Evolutionary conservation across 805 yeast genomes (phyloP).

Genomic region (Myxozyma geophila): DNA sequence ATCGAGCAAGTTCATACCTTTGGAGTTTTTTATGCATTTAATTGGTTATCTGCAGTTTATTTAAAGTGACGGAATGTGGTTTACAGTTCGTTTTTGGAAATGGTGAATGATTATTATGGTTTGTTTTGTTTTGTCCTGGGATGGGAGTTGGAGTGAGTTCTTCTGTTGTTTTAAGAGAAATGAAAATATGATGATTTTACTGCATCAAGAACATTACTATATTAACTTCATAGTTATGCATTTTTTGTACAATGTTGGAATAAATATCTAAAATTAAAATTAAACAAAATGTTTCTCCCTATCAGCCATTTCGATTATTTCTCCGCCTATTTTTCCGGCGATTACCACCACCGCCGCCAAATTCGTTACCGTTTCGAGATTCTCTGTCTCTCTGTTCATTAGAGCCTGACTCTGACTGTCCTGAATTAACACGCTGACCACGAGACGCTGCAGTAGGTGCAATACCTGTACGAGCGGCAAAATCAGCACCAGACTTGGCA

Average conservation of each 20-base stretch:
- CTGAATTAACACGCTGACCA: constrained; percentile 1
- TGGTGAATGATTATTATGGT: no score
- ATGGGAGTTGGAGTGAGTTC: no score
- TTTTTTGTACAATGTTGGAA: no score
- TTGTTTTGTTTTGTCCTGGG: no score
- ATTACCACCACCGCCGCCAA: background rate
- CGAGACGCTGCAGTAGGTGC: background rate
- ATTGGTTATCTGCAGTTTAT: background rate
- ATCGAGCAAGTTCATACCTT: background rate
- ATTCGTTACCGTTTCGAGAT: background rate
- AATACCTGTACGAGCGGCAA: no score
- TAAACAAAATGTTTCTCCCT: background rate
- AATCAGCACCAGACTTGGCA: no score
- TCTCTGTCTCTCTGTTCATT: background rate
- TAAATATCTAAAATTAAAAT: no score
- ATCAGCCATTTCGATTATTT: background rate
- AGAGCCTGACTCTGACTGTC: background rate
- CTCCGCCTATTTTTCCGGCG: background rate
- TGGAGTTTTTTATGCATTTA: constrained; percentile 4
- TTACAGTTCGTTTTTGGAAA: background rate
- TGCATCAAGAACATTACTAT: no score
- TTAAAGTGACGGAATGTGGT: background rate
- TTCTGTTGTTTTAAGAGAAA: no score
- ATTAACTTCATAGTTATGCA: no score
- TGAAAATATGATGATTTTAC: no score